Conservation (phyloP, 495 filamentous ascomycete species). For the Xylaria palmicola region DNA sequence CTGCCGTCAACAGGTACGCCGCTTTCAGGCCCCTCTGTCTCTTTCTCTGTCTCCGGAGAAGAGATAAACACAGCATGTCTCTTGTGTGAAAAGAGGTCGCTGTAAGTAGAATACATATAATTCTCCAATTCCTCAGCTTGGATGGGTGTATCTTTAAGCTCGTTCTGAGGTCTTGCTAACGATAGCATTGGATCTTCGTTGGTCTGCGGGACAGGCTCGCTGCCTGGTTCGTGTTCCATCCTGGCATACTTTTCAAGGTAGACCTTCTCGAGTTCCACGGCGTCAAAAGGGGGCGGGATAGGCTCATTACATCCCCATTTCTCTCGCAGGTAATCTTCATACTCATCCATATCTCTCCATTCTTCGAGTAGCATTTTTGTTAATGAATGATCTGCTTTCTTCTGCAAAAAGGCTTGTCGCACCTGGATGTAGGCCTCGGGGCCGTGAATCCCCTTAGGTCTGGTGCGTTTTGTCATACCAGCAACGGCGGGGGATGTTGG, state of each 20-base stretch:
- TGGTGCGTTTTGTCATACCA: background rate
- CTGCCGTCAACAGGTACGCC: background rate
- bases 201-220: background rate
- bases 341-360: background rate
- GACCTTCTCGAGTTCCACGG: constrained; percentile 10
- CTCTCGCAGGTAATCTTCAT: constrained; percentile 19
- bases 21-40: constrained; percentile 7
- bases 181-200: background rate
- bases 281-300: constrained; percentile 20
- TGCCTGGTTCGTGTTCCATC: too few species aligned
- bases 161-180: background rate
- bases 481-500: background rate
- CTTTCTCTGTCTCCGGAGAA: constrained; percentile 13
- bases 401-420: background rate
- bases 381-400: background rate
- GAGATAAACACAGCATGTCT: too few species aligned
- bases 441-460: background rate
- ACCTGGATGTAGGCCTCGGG: background rate
- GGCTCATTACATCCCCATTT: constrained; percentile 21
- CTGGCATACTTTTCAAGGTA: too few species aligned
- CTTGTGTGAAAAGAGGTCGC: background rate
- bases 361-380: background rate
- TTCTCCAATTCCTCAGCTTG: too few species aligned
- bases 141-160: background rate
- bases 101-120: too few species aligned